Evolutionary conservation across 768 basidiomycete genomes (phyloP).

Genomic region (Leccinellum albellum): DNA sequence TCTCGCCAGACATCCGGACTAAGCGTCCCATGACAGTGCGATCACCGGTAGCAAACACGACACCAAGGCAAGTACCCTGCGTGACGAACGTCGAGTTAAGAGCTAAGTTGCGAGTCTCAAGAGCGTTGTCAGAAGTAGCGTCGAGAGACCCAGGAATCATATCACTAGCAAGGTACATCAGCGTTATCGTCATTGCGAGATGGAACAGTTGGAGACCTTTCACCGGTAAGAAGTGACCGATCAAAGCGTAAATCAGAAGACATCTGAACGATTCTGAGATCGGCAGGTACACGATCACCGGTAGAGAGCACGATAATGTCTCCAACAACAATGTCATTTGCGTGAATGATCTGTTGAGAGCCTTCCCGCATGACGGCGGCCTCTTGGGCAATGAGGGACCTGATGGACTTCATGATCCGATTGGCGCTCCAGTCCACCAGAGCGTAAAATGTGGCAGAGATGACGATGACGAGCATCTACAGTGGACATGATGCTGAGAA

Average conservation of each 20-base stretch:
- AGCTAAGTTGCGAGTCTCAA: constrained; percentile 46
- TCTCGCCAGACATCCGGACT: constrained; percentile 48
- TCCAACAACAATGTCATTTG: constrained; percentile 56
- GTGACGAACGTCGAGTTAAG: constrained; percentile 43
- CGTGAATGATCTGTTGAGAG: constrained; percentile 42
- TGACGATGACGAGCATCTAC: constrained; percentile 40
- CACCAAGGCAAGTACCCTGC: constrained; percentile 39
- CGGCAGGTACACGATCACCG: constrained; percentile 58
- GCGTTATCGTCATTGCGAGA: background rate
- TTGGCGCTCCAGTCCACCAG: constrained; percentile 48
- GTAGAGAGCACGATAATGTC: constrained; percentile 51
- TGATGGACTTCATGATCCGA: constrained; percentile 53
- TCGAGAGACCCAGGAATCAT: constrained; percentile 44
- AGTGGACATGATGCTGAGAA: constrained; percentile 9
- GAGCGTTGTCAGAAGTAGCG: constrained; percentile 47
- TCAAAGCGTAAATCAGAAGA: constrained; percentile 53
- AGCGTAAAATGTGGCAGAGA: constrained; percentile 47
- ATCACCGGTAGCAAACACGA: constrained; percentile 43
- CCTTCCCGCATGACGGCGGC: constrained; percentile 53
- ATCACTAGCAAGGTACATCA: constrained; percentile 26
- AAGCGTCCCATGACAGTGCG: constrained; percentile 51
- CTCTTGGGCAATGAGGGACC: constrained; percentile 55
- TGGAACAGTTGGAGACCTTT: constrained; percentile 29
- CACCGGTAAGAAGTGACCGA: constrained; percentile 51
- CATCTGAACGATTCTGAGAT: constrained; percentile 50